Evolutionary conservation across 345 rosid genomes (phyloP), one percentile per base, ranked within the genome.

Genomic region (Eucalyptus caleyi): DNA sequence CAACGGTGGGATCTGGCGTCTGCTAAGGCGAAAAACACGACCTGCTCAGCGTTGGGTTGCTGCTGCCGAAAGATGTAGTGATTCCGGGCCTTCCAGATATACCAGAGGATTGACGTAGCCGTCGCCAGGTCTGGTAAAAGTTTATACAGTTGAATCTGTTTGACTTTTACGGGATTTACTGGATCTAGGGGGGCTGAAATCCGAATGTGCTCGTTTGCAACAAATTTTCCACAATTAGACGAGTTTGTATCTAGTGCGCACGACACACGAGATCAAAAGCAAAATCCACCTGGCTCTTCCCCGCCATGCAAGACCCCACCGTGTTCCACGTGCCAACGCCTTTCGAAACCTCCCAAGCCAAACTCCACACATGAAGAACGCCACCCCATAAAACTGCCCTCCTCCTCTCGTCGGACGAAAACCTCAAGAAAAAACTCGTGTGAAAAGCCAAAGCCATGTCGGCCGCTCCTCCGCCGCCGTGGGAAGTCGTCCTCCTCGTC

Each of bases 401-500:
- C 83, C 15, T 7, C 13, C 45, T 72, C 83, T 21, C 83, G 23
- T 37, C 83, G 12, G 40, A 19, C 82, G 12, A 72, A 72, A 37
- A 1, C 77, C 77, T n/a, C 37, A 47, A 47, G 21, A 49, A 86
- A 42, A 26, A 69, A 15, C n/a, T 24, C 49, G 49, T 21, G 47
- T 21, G 47, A 56, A 53, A 21, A 59, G 42, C 26, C 40, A 30
- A 9, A 87, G 44, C 77, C 88, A 50, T 47, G 47, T 23, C 87
- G 37, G 86, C 87, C 88, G 40, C 49, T 50, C 87, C 4, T 5
- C 16, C 83, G 7, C 93, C 93, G 2, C 87, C 93, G 9, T 95
- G 93, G 94, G 94, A 94, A 65, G 92, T 90, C 86, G 91, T 93
- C 14, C 44, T 83, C 62, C 91, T 93, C 32, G 89, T 93, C 44